These are phyloP conservation scores for Pestalotiopsis sp. DNA, from an alignment of 2,329 filamentous ascomycete species.

Conservation along the genomic window DNA sequence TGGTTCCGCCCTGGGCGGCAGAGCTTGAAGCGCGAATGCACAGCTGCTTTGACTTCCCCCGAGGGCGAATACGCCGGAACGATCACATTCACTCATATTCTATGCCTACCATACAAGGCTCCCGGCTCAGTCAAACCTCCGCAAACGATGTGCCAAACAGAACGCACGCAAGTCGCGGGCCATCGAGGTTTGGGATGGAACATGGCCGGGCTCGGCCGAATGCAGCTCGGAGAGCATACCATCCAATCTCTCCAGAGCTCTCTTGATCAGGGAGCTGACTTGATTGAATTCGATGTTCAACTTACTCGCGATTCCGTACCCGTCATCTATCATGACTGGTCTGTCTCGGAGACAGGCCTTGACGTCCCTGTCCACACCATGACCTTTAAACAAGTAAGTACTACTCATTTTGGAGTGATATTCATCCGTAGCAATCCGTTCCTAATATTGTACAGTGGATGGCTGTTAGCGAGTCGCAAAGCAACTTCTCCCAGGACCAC, in stretches of 20 bases:
- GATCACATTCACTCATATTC: slow-evolving; percentile 12
- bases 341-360: slow-evolving; percentile 9
- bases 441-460: slow-evolving; percentile 1
- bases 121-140: background rate
- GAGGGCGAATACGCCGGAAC: slow-evolving; percentile 7
- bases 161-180: slow-evolving; percentile 12
- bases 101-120: slow-evolving; percentile 8
- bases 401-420: background rate
- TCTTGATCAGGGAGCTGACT: slow-evolving; percentile 7
- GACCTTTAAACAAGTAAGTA: slow-evolving; percentile 6
- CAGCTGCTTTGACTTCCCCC: slow-evolving; percentile 6
- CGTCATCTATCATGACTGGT: slow-evolving; percentile 12
- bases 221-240: slow-evolving; percentile 12
- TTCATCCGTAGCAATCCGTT: background rate
- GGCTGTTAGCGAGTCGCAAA: slow-evolving; percentile 6
- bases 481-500: background rate
- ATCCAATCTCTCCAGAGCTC: slow-evolving; percentile 11
- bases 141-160: slow-evolving; percentile 12
- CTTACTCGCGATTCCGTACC: slow-evolving; percentile 9
- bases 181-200: slow-evolving; percentile 13
- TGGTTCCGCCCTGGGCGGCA: slow-evolving; percentile 16
- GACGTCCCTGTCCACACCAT: slow-evolving; percentile 11
- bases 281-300: slow-evolving; percentile 9
- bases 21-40: slow-evolving; percentile 13
- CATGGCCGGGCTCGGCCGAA: background rate